Evolutionary conservation across 306 rosid species (phyloP).

Genomic region (Dalbergia cochinchinensis): DNA sequence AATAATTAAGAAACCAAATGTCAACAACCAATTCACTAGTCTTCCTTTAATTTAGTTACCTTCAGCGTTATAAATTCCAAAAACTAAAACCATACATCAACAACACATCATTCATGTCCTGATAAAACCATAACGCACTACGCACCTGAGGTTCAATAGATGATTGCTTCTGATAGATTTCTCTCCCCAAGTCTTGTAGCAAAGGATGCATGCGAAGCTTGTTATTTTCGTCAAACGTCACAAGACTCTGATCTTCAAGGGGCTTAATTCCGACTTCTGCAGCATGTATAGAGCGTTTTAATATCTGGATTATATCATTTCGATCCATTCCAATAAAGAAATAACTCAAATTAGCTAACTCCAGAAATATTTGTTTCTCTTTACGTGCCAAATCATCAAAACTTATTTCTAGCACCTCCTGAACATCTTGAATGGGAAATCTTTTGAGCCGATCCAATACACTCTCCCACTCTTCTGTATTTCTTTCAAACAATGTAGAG

Average conservation of each 20-base stretch:
- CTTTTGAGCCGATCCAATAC: neutral
- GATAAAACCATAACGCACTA: neutral
- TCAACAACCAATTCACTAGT: too few relatives aligned
- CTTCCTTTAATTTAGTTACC: neutral
- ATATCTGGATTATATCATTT: neutral
- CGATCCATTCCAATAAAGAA: neutral
- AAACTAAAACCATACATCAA: too few relatives aligned
- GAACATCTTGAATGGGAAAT: neutral
- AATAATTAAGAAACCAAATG: too few relatives aligned
- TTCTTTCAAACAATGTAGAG: neutral
- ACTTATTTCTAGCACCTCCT: neutral
- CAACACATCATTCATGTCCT: neutral
- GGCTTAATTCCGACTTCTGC: neutral
- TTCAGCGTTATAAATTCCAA: too few relatives aligned
- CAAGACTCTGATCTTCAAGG: neutral
- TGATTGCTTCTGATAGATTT: neutral
- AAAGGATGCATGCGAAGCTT: conserved; percentile 20
- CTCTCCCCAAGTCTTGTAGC: neutral
- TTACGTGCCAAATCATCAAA: neutral
- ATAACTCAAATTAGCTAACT: neutral
- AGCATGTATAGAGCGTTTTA: neutral
- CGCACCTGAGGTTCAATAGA: neutral
- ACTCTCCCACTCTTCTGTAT: neutral
- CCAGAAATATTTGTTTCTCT: neutral
- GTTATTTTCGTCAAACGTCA: neutral